Evolutionary conservation across 2,329 filamentous ascomycete species (phyloP).

Genomic region (Stagonosporopsis vannaccii): DNA sequence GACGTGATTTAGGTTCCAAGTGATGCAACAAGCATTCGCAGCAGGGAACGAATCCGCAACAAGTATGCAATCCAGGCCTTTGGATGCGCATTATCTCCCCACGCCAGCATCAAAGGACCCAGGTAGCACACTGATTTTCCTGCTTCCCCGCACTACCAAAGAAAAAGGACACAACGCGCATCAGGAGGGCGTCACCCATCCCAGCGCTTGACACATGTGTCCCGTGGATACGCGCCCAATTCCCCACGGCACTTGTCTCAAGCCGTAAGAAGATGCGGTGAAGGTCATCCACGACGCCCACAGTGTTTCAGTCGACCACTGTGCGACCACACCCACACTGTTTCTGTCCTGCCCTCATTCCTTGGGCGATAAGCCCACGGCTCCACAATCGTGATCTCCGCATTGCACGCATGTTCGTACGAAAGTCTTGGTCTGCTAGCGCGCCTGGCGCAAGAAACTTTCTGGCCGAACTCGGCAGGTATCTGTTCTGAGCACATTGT

Average conservation of each 20-base stretch:
- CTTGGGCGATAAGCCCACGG: constrained; percentile 29
- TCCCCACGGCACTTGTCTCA: constrained; percentile 25
- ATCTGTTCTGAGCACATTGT: constrained; percentile 9
- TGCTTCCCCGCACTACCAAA: constrained; percentile 29
- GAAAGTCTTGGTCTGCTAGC: constrained; percentile 12
- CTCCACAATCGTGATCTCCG: constrained; percentile 22
- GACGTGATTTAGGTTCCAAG: constrained; percentile 45
- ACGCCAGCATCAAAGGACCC: not conserved
- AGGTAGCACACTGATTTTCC: constrained; percentile 5
- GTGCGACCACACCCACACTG: constrained; percentile 23
- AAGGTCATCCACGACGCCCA: constrained; percentile 18
- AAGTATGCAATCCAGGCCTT: constrained; percentile 20
- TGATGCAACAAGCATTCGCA: constrained; percentile 37
- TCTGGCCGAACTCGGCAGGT: constrained; percentile 25
- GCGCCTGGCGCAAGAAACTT: constrained; percentile 12
- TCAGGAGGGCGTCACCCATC: constrained; percentile 28
- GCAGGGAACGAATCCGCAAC: constrained; percentile 27
- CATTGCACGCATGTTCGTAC: constrained; percentile 12
- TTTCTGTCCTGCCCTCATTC: constrained; percentile 23
- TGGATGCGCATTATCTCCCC: constrained; percentile 17
- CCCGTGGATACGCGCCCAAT: constrained; percentile 21
- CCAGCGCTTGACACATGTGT: constrained; percentile 20
- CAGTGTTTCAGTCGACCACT: constrained; percentile 16
- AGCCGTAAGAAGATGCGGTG: constrained; percentile 14
- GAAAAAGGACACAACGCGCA: constrained; percentile 14